Conservation (phyloP, 2,329 filamentous ascomycete species). For the Penicillium sp. region DNA sequence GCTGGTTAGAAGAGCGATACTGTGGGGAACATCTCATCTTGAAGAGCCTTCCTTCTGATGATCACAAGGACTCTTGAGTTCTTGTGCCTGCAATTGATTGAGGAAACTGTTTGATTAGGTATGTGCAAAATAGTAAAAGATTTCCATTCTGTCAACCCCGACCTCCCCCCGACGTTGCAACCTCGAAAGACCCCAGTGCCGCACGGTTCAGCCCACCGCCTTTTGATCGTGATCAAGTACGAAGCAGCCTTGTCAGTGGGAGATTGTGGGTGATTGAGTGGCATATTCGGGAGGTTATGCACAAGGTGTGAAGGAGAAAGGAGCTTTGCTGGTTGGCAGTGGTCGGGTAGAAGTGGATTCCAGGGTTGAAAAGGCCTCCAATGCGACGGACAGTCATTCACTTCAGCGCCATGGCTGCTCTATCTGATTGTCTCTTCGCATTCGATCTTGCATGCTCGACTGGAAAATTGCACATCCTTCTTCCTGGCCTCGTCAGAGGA, state of each 20-base stretch:
- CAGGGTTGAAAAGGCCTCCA: neutral
- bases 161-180: constrained; percentile 7
- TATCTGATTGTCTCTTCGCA: too few relatives aligned
- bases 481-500: too few relatives aligned
- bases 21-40: constrained; percentile 23
- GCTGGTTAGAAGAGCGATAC: constrained; percentile 36
- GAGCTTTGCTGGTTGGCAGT: neutral
- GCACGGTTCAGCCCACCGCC: too few relatives aligned
- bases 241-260: too few relatives aligned
- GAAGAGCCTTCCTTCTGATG: constrained; percentile 14
- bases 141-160: constrained; percentile 5
- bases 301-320: neutral
- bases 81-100: constrained; percentile 15
- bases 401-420: neutral
- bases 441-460: too few relatives aligned
- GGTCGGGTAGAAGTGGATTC: neutral
- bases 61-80: constrained; percentile 10
- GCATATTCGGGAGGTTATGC: neutral
- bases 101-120: constrained; percentile 12
- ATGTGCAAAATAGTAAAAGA: constrained; percentile 7
- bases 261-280: too few relatives aligned
- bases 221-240: too few relatives aligned
- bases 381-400: neutral
- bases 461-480: too few relatives aligned
- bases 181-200: constrained; percentile 2